Percentiles rank a stretch among this genome's conserved stretches.
phyloP scores from a whole-genome alignment of 2,329 filamentous ascomycete genomes.

The Penicillium thymicola region DNA sequence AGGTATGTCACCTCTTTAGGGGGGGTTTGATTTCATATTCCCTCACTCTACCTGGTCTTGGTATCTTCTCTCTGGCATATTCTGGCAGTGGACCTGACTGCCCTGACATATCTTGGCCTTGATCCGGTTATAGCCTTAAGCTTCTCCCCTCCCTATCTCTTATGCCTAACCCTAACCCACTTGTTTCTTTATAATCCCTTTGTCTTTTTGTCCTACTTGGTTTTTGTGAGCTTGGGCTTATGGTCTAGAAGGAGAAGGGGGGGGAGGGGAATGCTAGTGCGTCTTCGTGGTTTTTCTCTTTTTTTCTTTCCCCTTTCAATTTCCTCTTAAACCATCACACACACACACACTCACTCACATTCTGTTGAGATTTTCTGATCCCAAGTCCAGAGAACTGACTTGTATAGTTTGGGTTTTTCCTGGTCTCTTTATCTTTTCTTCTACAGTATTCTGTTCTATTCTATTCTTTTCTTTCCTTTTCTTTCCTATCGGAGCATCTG shows the following conservation, averaged over 20 bases:
- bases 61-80: too few species aligned
- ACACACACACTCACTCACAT: background rate
- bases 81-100: background rate
- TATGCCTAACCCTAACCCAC: background rate
- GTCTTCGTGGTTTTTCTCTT: background rate
- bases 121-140: background rate
- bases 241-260: background rate
- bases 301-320: background rate
- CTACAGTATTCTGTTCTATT: background rate
- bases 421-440: background rate
- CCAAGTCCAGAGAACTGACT: background rate
- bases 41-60: background rate
- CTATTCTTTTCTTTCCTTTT: background rate
- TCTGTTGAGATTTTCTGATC: background rate
- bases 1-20: background rate
- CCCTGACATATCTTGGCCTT: background rate
- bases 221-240: background rate
- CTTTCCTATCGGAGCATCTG: background rate
- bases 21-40: background rate
- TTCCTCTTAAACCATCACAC: background rate
- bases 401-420: background rate
- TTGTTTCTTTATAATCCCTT: background rate
- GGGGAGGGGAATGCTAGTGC: background rate
- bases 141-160: background rate
- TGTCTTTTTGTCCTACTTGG: background rate